These are phyloP conservation scores for Boechera divaricarpa DNA, from an alignment of 345 rosid species.

Conservation along the genomic window DNA sequence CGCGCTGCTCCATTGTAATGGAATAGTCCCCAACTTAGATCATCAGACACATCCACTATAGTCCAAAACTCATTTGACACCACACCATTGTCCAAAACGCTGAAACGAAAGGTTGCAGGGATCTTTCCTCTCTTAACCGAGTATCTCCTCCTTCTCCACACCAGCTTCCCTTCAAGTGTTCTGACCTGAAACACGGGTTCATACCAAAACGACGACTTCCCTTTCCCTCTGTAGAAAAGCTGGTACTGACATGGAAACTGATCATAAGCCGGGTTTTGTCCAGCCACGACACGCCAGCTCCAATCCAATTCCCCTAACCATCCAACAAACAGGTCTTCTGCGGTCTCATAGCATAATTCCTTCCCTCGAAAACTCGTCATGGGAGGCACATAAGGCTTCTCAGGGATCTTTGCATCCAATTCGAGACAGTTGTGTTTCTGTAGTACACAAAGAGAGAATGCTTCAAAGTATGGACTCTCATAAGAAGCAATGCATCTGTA, in stretches of 20 bases:
- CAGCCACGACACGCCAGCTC: conserved; percentile 97
- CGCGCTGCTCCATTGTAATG: conserved; percentile 93
- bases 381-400: conserved; percentile 70
- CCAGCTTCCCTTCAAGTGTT: conserved; percentile 71
- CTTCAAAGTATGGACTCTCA: conserved; percentile 85
- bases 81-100: conserved; percentile 91
- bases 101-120: conserved; percentile 77
- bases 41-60: conserved; percentile 78
- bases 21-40: conserved; percentile 89
- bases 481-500: conserved; percentile 92
- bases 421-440: conserved; percentile 89
- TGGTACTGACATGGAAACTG: conserved; percentile 97
- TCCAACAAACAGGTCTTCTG: conserved; percentile 91
- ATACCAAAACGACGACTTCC: conserved; percentile 91
- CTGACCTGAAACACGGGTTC: conserved; percentile 90
- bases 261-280: conserved; percentile 96
- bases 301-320: conserved; percentile 82
- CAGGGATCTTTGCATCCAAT: conserved; percentile 78
- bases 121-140: conserved; percentile 73
- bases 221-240: conserved; percentile 89
- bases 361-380: conserved; percentile 68
- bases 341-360: conserved; percentile 63
- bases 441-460: conserved; percentile 82
- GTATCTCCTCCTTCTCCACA: conserved; percentile 92
- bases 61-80: conserved; percentile 94